Evolutionary conservation across 2,329 filamentous ascomycete species (phyloP).

Genomic region (Teratosphaeriaceae sp.): DNA sequence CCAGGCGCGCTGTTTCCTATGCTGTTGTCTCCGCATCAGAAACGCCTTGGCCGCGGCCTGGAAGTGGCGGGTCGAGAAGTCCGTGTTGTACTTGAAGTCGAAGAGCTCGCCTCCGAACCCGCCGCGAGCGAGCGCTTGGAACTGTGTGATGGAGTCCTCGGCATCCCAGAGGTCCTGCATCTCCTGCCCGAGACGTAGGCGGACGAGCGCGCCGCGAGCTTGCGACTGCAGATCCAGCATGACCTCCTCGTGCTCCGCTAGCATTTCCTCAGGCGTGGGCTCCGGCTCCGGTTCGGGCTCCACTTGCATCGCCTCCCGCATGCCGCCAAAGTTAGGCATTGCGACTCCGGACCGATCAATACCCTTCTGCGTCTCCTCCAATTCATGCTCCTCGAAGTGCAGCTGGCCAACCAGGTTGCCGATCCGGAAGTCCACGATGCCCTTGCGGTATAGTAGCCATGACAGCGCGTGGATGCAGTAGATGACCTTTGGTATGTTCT

Average conservation of each 20-base stretch:
- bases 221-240: constrained; percentile 83
- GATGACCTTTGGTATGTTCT: constrained; percentile 98
- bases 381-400: constrained; percentile 94
- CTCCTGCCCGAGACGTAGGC: constrained; percentile 67
- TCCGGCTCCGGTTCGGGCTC: constrained; percentile 63
- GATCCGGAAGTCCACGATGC: constrained; percentile 91
- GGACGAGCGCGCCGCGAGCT: constrained; percentile 69
- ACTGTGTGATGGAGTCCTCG: constrained; percentile 68
- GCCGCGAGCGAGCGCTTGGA: constrained; percentile 82
- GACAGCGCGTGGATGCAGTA: constrained; percentile 97
- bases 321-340: constrained; percentile 97
- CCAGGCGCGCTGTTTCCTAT: constrained; percentile 60
- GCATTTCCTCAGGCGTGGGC: constrained; percentile 83
- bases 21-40: constrained; percentile 59
- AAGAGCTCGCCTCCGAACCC: constrained; percentile 81
- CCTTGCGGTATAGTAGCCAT: constrained; percentile 93
- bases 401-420: constrained; percentile 94
- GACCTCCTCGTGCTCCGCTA: constrained; percentile 65
- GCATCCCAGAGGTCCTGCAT: constrained; percentile 90
- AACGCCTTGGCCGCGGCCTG: constrained; percentile 76
- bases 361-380: constrained; percentile 94
- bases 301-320: constrained; percentile 91
- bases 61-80: constrained; percentile 67
- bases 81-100: constrained; percentile 77
- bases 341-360: constrained; percentile 90